Conservation (phyloP, 805 yeast species). For the Barnettozyma vustinii region DNA sequence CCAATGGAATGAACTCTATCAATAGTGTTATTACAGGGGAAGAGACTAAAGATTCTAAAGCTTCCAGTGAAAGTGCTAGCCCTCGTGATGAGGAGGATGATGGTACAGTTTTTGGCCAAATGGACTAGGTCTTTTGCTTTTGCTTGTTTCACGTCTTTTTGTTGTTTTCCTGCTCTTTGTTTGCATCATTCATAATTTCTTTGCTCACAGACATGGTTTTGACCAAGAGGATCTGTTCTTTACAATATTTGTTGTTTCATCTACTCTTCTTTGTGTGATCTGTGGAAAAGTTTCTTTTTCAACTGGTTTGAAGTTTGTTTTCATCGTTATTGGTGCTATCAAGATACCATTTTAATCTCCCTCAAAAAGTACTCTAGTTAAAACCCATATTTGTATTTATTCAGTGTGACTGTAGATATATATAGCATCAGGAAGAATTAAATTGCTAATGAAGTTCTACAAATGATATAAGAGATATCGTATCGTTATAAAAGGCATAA, state of each 20-base stretch:
- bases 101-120: constrained; percentile 33
- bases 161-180: not conserved
- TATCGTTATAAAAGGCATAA: not conserved
- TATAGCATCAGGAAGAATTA: no score
- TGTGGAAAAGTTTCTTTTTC: not conserved
- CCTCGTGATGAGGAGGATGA: constrained; percentile 17
- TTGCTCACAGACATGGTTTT: not conserved
- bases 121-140: constrained; percentile 24
- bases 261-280: not conserved
- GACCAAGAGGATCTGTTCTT: not conserved
- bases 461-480: no score
- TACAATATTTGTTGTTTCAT: not conserved
- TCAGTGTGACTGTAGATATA: not conserved
- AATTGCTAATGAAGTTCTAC: no score
- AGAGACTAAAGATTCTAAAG: constrained; percentile 3
- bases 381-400: not conserved
- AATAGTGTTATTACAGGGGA: constrained; percentile 5
- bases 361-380: not conserved
- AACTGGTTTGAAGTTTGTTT: constrained; percentile 6
- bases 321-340: not conserved
- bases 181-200: not conserved
- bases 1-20: constrained; percentile 1
- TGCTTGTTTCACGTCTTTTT: not conserved
- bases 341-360: not conserved
- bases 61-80: constrained; percentile 4